phyloP scores from a whole-genome alignment of 148 eudicot species.

The Chenopodium suecicum region DNA sequence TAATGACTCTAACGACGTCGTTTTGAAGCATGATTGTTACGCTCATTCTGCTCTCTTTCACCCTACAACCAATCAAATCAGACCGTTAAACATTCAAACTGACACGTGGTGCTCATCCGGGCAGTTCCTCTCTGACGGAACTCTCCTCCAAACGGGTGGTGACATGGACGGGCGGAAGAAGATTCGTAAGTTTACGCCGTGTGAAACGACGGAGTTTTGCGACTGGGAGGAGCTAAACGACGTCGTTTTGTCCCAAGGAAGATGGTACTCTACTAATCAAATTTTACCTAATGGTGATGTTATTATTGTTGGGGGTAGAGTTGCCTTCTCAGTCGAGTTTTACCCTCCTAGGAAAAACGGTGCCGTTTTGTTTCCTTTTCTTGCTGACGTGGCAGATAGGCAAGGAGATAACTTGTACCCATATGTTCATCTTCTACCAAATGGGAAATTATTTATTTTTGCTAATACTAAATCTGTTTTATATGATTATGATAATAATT shows the following conservation, averaged over 20 bases:
- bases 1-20: conserved; percentile 26
- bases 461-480: conserved; percentile 66
- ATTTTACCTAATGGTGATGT: conserved; percentile 73
- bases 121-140: conserved; percentile 87
- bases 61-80: conserved; percentile 47
- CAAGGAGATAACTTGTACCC: conserved; percentile 89
- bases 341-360: conserved; percentile 54
- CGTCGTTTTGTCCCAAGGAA: conserved; percentile 41
- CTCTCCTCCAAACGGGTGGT: conserved; percentile 90
- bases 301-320: conserved; percentile 68
- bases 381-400: conserved; percentile 50
- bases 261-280: conserved; percentile 90
- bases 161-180: conserved; percentile 57
- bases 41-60: conserved; percentile 84
- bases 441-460: conserved; percentile 70
- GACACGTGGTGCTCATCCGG: conserved; percentile 99
- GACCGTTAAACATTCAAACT: conserved; percentile 69
- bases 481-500: conserved; percentile 48
- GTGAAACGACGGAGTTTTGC: conserved; percentile 43
- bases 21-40: conserved; percentile 51
- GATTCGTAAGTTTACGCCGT: conserved; percentile 62
- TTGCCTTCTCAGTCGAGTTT: conserved; percentile 50
- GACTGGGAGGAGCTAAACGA: conserved; percentile 82
- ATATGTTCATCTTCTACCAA: conserved; percentile 75
- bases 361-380: conserved; percentile 55